These are phyloP conservation scores for Colletotrichum cereale DNA, from an alignment of 2,329 filamentous ascomycete species.

Conservation along the genomic window DNA sequence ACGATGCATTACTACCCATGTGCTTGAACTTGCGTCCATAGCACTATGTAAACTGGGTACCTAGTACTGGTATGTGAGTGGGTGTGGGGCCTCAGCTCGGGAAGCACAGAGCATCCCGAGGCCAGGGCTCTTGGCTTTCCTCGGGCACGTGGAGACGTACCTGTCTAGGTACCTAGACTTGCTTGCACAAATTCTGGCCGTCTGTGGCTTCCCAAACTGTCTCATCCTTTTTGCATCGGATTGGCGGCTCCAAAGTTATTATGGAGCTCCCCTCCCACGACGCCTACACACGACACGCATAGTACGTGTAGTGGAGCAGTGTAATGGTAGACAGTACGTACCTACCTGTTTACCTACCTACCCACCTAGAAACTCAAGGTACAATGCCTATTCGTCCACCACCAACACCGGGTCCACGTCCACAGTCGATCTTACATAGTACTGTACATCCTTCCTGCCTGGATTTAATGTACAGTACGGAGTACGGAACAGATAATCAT, in stretches of 20 bases:
- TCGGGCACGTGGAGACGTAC: constrained; percentile 5
- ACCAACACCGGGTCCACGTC: background rate
- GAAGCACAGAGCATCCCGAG: constrained; percentile 3
- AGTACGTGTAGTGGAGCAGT: too few relatives aligned
- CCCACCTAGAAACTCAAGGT: background rate
- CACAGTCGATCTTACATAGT: background rate
- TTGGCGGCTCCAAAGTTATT: background rate
- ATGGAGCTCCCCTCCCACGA: background rate
- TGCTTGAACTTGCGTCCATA: background rate
- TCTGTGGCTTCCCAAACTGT: background rate
- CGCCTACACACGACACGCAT: background rate
- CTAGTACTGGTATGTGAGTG: background rate
- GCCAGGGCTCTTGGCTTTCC: background rate
- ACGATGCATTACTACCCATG: background rate
- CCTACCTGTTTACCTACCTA: background rate
- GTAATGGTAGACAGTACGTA: too few relatives aligned
- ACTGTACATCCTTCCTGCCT: background rate
- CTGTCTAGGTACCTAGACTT: background rate
- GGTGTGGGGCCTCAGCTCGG: constrained; percentile 13
- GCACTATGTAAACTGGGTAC: background rate
- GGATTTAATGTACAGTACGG: too few relatives aligned
- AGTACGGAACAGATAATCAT: too few relatives aligned
- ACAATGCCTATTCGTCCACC: background rate
- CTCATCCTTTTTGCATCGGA: background rate
- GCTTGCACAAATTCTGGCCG: background rate